Percentiles rank a stretch among this genome's conserved stretches.
phyloP scores from a whole-genome alignment of 441 rosid species.

The Pelargonium fulgidum region DNA sequence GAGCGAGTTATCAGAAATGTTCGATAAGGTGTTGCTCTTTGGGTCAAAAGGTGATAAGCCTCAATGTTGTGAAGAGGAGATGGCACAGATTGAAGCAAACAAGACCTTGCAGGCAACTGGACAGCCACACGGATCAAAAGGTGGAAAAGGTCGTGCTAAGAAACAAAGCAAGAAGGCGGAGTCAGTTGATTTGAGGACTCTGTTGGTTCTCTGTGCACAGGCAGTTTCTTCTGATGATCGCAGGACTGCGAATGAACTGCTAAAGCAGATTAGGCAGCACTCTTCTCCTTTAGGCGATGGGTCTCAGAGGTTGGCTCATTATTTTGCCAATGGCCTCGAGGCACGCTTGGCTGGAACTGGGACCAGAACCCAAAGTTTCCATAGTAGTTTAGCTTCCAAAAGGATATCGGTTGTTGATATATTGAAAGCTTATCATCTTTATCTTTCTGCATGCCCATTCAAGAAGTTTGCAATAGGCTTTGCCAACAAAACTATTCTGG shows the following conservation, averaged over 20 bases:
- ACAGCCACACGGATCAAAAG: slow-evolving; percentile 22
- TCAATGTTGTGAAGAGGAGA: slow-evolving; percentile 12
- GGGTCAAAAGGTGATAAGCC: slow-evolving; percentile 21
- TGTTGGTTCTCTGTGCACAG: slow-evolving; percentile 59
- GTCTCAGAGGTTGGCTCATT: slow-evolving; percentile 66
- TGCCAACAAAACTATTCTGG: slow-evolving; percentile 38
- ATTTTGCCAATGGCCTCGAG: slow-evolving; percentile 75
- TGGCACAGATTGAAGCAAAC: slow-evolving; percentile 13
- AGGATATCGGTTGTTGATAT: slow-evolving; percentile 46
- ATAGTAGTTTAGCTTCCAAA: slow-evolving; percentile 20
- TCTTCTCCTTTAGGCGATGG: slow-evolving; percentile 62
- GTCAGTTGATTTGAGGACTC: slow-evolving; percentile 58
- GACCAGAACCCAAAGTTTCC: slow-evolving; percentile 25
- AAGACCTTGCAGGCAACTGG: slow-evolving; percentile 17
- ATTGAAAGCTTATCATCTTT: slow-evolving; percentile 55
- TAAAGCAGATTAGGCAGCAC: slow-evolving; percentile 56
- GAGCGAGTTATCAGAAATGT: slow-evolving; percentile 38
- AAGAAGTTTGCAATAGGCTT: slow-evolving; percentile 45
- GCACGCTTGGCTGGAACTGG: slow-evolving; percentile 57
- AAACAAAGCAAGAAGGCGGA: slow-evolving; percentile 37
- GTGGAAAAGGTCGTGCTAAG: slow-evolving; percentile 28
- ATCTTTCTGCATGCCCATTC: slow-evolving; percentile 47
- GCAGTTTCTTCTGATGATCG: slow-evolving; percentile 52
- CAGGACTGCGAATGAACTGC: slow-evolving; percentile 49
- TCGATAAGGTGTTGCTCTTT: slow-evolving; percentile 57